A percentile compares a stretch with the other conserved stretches of the same genome.
phyloP scores from a whole-genome alignment of 1,284 basidiomycete species.

The Stygiomarasmius scandens region DNA sequence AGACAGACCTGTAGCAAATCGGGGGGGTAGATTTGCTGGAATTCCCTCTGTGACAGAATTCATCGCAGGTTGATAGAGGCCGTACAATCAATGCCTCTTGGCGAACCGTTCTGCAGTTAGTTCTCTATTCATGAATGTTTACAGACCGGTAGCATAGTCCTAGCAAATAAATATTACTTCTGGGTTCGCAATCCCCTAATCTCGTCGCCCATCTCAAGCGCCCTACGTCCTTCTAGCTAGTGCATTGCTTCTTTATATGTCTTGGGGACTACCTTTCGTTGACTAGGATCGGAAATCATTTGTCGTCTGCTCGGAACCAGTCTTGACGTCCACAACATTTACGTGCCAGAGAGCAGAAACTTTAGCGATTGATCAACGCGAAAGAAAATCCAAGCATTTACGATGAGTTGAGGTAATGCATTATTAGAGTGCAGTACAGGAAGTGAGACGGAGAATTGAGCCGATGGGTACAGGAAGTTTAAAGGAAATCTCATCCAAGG shows the following conservation, averaged over 20 bases:
- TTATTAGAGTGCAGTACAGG: conserved; percentile 61
- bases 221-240: conserved; percentile 78
- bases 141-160: no score
- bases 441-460: conserved; percentile 73
- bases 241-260: conserved; percentile 82
- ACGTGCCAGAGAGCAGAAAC: conserved; percentile 52
- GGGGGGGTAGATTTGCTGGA: no score
- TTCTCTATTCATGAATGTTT: no score
- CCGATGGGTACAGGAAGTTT: conserved; percentile 80
- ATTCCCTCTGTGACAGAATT: no score
- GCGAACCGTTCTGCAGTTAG: no score
- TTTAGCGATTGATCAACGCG: background rate
- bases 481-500: conserved; percentile 81
- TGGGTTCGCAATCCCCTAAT: conserved; percentile 40
- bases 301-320: conserved; percentile 67
- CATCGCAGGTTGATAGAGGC: no score
- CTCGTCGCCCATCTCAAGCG: conserved; percentile 62
- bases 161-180: no score
- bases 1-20: no score
- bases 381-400: conserved; percentile 38
- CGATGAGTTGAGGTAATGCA: conserved; percentile 50
- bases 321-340: conserved; percentile 74
- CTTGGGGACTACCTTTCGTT: conserved; percentile 65
- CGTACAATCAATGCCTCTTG: no score
- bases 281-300: conserved; percentile 69